Evolutionary conservation across 768 basidiomycete genomes (phyloP), one percentile per base, ranked within the genome.

Genomic region (Trametes maxima): DNA sequence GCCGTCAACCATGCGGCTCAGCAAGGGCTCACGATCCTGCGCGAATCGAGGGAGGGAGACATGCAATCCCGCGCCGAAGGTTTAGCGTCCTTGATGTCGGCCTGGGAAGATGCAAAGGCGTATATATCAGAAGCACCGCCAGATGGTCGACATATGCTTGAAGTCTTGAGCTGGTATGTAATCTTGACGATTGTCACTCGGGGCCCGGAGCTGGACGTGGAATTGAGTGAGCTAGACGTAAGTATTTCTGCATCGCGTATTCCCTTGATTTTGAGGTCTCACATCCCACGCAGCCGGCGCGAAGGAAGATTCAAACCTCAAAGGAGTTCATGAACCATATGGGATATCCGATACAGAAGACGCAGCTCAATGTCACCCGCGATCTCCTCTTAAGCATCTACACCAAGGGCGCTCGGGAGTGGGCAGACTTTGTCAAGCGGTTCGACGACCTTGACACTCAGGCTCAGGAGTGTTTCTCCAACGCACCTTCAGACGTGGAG

Each of bases 131-230:
- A 82, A 43, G 85, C 85, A 0, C 85, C 87, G 0, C 87, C 87
- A 1, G 87, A 88, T 65, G 80, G 82, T 35, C 75, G 84, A 16
- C 77, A 86, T 63, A 82, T 85, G 79, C 81, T 81, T 70, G 79
- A 77, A 35, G 79, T 87, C 4, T 66, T 82, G 12, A 83, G 84
- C 65, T 86, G 86, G 85, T 81, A 79, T 68, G 78, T 85, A 11
- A 67, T 85, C 7, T 75, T 87, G 46, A 79, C 77, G 5, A 71
- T 89, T 28, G 73, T 81, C 7, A 75, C 84, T 47, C 78, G 75
- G 33, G 86, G 85, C 4, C 74, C 80, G 0, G 78, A 84, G n/a
- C 59, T 85, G 36, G 80, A 79, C 58, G 47, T 69, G 1, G 80
- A 85, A 65, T 69, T 89, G 54, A 66, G 68, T 7, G 83, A 88